phyloP scores from a whole-genome alignment of 2,329 filamentous ascomycete species.

The Talaromyces funiculosus region DNA sequence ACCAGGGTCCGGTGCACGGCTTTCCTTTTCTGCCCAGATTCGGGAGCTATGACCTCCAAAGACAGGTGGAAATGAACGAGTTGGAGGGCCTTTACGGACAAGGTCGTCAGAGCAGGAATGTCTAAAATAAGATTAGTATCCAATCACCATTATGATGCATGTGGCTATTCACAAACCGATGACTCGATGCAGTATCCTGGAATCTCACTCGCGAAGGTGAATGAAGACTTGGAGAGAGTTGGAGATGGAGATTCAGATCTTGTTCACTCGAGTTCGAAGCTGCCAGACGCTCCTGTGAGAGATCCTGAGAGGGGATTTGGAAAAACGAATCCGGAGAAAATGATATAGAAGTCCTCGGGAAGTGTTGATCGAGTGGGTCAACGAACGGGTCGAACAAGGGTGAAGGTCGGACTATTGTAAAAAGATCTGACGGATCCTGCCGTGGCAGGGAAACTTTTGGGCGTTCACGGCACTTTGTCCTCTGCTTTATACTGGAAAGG shows the following conservation, averaged over 20 bases:
- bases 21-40: neutral
- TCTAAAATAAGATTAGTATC: neutral
- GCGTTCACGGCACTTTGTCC: neutral
- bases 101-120: neutral
- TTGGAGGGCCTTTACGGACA: neutral
- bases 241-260: neutral
- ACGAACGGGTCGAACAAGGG: conserved; percentile 1
- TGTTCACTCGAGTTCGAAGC: neutral
- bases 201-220: neutral
- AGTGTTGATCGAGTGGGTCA: neutral
- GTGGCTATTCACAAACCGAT: neutral
- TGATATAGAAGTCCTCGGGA: neutral
- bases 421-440: neutral
- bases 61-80: neutral
- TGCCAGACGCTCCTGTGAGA: neutral
- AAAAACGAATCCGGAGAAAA: neutral
- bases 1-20: neutral
- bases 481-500: neutral
- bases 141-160: neutral
- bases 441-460: neutral
- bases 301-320: neutral
- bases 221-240: neutral
- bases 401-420: neutral
- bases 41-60: neutral
- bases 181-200: neutral